Conservation (phyloP, 768 basidiomycete genomes). For the Kwoniella heveanensis region DNA sequence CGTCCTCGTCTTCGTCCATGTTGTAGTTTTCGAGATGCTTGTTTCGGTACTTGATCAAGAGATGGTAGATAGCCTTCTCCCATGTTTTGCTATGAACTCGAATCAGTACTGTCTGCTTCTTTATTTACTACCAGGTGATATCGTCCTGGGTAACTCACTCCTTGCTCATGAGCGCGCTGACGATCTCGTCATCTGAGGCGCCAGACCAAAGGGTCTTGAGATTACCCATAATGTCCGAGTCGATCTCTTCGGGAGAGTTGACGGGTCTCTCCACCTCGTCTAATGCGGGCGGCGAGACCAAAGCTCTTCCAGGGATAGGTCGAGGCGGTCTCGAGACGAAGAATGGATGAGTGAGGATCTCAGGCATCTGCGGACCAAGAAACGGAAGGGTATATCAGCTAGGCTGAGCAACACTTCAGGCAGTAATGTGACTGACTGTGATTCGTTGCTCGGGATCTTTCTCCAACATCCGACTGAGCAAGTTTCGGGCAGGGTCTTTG, state of each 20-base stretch:
- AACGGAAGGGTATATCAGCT: too few species aligned
- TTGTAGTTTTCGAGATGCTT: conserved; percentile 72
- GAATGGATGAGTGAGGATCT: conserved; percentile 80
- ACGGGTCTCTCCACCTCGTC: conserved; percentile 73
- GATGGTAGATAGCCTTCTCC: conserved; percentile 94
- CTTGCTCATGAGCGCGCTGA: conserved; percentile 64
- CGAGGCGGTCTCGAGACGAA: conserved; percentile 62
- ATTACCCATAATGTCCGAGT: conserved; percentile 86
- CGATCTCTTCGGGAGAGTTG: conserved; percentile 67
- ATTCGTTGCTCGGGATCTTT: conserved; percentile 75
- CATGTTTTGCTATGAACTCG: conserved; percentile 66
- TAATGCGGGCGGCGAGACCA: conserved; percentile 63
- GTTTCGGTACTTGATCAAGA: conserved; percentile 80
- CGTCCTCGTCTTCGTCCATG: conserved; percentile 66
- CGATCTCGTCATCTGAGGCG: conserved; percentile 71
- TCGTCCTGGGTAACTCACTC: conserved; percentile 54
- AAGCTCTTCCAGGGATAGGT: conserved; percentile 52
- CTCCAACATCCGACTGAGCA: conserved; percentile 78
- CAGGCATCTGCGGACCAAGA: conserved; percentile 62
- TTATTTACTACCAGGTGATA: too few species aligned
- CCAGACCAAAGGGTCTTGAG: conserved; percentile 89
- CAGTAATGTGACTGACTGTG: conserved; percentile 57
- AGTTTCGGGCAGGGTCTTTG: conserved; percentile 69
- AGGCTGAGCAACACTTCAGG: too few species aligned
- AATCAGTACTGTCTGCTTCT: neutral